These are phyloP conservation scores for Aspergillus niger DNA, from an alignment of 2,329 filamentous ascomycete species.

Conservation along the genomic window DNA sequence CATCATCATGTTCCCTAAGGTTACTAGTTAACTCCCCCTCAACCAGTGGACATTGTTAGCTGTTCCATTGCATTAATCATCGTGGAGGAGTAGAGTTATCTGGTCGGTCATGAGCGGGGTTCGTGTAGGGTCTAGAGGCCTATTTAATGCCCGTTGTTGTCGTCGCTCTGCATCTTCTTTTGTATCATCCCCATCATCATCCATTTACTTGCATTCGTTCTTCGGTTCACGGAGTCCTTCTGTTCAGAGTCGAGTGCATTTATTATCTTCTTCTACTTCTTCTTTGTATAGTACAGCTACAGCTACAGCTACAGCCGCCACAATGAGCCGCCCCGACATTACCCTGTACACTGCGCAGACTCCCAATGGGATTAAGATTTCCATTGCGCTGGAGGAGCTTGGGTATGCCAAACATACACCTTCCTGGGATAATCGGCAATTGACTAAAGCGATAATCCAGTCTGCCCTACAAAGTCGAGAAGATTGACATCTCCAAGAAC, in stretches of 20 bases:
- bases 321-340: slow-evolving; percentile 59
- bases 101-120: neutral
- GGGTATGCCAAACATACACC: slow-evolving; percentile 44
- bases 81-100: neutral
- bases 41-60: too few species aligned
- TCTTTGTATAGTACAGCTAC: neutral
- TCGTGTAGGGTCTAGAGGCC: too few species aligned
- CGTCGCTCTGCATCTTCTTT: too few species aligned
- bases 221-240: neutral
- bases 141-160: too few species aligned
- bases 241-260: neutral
- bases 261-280: neutral
- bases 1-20: neutral
- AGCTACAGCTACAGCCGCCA: slow-evolving; percentile 17
- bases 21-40: too few species aligned
- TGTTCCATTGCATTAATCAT: too few species aligned
- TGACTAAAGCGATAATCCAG: slow-evolving; percentile 30
- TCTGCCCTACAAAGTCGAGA: slow-evolving; percentile 74
- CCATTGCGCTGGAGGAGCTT: slow-evolving; percentile 83
- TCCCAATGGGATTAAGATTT: slow-evolving; percentile 88
- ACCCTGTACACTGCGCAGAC: slow-evolving; percentile 81
- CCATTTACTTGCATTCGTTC: neutral
- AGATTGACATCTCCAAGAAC: slow-evolving; percentile 72
- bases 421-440: neutral
- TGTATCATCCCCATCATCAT: too few species aligned